Conservation (phyloP, 2,329 filamentous ascomycete species). For the Claviceps sp. region DNA sequence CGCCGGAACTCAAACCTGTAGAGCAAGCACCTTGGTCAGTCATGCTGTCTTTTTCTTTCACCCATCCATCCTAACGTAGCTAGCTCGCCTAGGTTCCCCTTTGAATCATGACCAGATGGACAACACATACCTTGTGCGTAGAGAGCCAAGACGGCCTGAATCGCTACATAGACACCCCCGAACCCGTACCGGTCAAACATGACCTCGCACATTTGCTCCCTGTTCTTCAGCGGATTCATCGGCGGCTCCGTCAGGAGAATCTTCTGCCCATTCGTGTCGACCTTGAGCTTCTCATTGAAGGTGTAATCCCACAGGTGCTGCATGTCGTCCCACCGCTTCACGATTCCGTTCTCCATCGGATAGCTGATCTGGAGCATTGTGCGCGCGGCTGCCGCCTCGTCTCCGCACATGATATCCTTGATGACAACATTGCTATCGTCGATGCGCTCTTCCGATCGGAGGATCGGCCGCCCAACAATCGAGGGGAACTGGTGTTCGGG, state of each 20-base stretch:
- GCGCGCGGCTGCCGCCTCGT: constrained; percentile 88
- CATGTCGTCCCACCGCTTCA: constrained; percentile 99
- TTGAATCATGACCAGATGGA: not conserved
- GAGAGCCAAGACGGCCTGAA: constrained; percentile 88
- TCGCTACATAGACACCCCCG: constrained; percentile 93
- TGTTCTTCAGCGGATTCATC: constrained; percentile 94
- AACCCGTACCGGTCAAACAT: constrained; percentile 98
- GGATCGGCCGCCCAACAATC: constrained; percentile 93
- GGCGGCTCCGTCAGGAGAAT: constrained; percentile 95
- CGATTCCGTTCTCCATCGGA: constrained; percentile 99
- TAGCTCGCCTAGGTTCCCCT: too few relatives aligned
- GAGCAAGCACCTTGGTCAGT: not conserved
- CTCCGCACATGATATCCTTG: constrained; percentile 99
- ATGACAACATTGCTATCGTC: constrained; percentile 48
- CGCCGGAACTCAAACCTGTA: constrained; percentile 70
- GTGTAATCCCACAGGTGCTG: constrained; percentile 99
- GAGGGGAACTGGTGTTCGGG: constrained; percentile 97
- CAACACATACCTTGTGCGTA: constrained; percentile 72
- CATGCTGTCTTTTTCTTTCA: not conserved
- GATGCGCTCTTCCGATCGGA: constrained; percentile 81
- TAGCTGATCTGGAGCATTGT: constrained; percentile 98
- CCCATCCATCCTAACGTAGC: too few relatives aligned
- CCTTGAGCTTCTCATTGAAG: constrained; percentile 91
- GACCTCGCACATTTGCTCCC: constrained; percentile 96
- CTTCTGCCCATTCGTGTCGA: constrained; percentile 85